phyloP scores from a whole-genome alignment of 768 basidiomycete genomes.

The Trametes maxima region DNA sequence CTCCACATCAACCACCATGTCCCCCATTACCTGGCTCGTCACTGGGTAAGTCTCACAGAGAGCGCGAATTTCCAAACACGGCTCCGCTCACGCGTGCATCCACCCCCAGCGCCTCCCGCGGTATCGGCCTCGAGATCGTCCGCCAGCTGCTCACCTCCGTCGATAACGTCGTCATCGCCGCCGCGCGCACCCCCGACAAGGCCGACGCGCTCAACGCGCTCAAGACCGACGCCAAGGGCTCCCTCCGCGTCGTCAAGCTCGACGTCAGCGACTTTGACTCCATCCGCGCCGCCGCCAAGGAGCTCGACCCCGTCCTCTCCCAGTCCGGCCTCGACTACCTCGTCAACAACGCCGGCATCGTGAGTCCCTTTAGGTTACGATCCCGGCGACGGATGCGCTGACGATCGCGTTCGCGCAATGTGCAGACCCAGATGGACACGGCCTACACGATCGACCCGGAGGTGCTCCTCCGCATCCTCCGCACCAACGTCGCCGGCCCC shows the following conservation, averaged over 20 bases:
- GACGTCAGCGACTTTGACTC: conserved; percentile 33
- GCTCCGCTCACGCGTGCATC: not conserved
- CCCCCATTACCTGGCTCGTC: conserved; percentile 3
- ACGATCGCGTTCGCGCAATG: not conserved
- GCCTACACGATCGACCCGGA: conserved; percentile 30
- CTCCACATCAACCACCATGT: too few relatives aligned
- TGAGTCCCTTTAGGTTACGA: not conserved
- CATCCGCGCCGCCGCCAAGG: conserved; percentile 29
- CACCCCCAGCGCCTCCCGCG: too few relatives aligned
- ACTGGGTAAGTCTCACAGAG: conserved; percentile 5
- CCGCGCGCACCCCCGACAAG: conserved; percentile 31
- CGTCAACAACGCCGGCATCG: conserved; percentile 42
- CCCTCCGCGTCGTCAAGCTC: conserved; percentile 37
- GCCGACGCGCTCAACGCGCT: conserved; percentile 29
- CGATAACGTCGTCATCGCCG: conserved; percentile 33
- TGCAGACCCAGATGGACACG: conserved; percentile 24
- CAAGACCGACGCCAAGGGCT: conserved; percentile 28
- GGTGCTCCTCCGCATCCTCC: conserved; percentile 28
- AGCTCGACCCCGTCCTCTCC: conserved; percentile 31
- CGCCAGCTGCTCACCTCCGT: conserved; percentile 27
- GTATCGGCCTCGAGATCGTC: conserved; percentile 29
- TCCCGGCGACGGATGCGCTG: not conserved
- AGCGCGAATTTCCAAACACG: not conserved
- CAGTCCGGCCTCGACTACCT: conserved; percentile 40
- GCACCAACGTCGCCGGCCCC: conserved; percentile 38